Base-by-base conservation (phyloP, 2,329 filamentous ascomycete species). In the Neofusicoccum parvum region DNA sequence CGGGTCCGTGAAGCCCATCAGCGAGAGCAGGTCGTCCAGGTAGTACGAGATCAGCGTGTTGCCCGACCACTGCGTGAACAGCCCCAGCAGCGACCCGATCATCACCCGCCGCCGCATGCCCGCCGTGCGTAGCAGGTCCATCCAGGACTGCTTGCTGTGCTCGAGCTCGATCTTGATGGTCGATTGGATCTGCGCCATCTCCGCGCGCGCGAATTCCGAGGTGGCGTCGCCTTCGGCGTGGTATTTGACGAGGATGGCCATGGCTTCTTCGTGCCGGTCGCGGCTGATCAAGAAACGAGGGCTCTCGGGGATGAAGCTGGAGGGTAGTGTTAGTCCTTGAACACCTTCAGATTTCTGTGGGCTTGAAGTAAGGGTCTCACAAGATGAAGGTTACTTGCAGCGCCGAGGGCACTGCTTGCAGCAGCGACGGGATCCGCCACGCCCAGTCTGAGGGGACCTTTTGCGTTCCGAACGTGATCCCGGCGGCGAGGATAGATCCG, bases 11-110 rank as follows among this genome's bases (percentile, higher is more conserved):
- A 90, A 88, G 49, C 87, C 88, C 58, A 87, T 87, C 56, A 83
- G 84, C 49, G 82, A 78, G 76, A 89, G 89, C 69, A 90, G 82
- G 65, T 83, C 80, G 67, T 87, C 85, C 71, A 88, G 86, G 74
- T 90, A 90, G 77, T 90, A 90, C 68, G 83, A 87, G 72, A 90
- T 86, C 1, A 90, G 78, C 23, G 86, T 87, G 72, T 90, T 90
- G 48, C 88, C 88, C 63, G 83, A 87, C 78, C 88, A 90, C 75
- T 90, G 88, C 1, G 87, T 89, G 72, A 90, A 88, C 69, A 90
- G 77, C 70, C 87, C 88, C 2, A 60, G 43, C 0, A 86, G 88
- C 46, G 89, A 75, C 46, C 89, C 80, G 65, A 90, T 84, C 53
- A 84, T 80, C 46, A 90, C 79, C 10, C 88, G 82, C 80, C 87